Conservation (phyloP, 2,329 filamentous ascomycete genomes). For the Pezizomycotina sp. region DNA sequence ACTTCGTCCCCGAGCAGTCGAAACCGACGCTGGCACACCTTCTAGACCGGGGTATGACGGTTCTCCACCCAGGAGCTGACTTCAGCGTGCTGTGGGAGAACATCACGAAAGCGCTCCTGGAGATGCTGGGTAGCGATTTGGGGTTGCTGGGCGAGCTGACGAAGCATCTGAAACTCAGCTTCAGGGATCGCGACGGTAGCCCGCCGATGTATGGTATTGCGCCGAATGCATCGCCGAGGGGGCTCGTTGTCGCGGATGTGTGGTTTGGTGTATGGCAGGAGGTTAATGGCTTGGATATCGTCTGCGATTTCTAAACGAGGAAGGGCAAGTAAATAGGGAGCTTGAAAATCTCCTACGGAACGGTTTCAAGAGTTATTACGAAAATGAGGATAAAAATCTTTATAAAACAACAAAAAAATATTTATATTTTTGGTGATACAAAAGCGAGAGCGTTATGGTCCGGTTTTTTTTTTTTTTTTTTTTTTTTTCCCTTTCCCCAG, state of each 20-base stretch:
- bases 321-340: too few relatives aligned
- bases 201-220: too few relatives aligned
- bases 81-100: constrained; percentile 18
- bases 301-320: constrained; percentile 19
- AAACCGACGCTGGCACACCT: constrained; percentile 12
- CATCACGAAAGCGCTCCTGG: constrained; percentile 14
- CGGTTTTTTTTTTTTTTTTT: too few relatives aligned
- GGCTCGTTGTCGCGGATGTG: constrained; percentile 12
- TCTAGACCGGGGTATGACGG: constrained; percentile 14
- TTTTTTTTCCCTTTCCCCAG: too few relatives aligned
- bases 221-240: constrained; percentile 6
- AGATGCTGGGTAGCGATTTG: constrained; percentile 10
- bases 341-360: too few relatives aligned
- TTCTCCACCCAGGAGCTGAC: constrained; percentile 10
- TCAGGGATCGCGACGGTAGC: constrained; percentile 12
- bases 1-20: constrained; percentile 9
- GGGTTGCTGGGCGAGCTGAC: constrained; percentile 12
- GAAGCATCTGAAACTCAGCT: constrained; percentile 19
- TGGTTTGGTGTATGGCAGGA: constrained; percentile 14
- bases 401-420: too few relatives aligned
- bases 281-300: constrained; percentile 13
- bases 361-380: too few relatives aligned
- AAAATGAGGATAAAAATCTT: too few relatives aligned
- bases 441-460: too few relatives aligned
- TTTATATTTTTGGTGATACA: too few relatives aligned